phyloP scores from a whole-genome alignment of 75 land plant species.

The Azolla pinnata region DNA sequence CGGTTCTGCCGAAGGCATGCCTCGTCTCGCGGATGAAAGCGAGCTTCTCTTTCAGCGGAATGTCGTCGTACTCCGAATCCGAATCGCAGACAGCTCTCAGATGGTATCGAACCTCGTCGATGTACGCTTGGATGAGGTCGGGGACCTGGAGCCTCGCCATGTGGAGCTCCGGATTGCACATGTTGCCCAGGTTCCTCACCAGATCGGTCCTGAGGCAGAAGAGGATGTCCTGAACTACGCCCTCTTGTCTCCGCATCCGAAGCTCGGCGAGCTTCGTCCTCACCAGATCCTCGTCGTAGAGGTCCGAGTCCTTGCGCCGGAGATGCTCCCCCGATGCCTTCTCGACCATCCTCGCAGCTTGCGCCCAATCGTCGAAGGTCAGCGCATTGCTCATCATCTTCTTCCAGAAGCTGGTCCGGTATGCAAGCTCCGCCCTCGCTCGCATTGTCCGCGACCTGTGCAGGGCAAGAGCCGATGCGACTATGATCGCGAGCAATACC shows the following conservation, averaged over 20 bases:
- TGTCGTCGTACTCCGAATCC: constrained; percentile 60
- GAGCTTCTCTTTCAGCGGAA: constrained; percentile 76
- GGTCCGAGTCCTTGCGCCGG: constrained; percentile 60
- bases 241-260: constrained; percentile 55
- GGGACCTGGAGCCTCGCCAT: constrained; percentile 86
- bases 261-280: constrained; percentile 84
- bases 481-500: constrained; percentile 48
- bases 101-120: constrained; percentile 90
- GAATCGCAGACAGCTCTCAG: constrained; percentile 84
- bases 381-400: constrained; percentile 81
- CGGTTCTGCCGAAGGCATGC: constrained; percentile 95
- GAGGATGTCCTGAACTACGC: constrained; percentile 75
- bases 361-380: constrained; percentile 97
- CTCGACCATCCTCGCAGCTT: constrained; percentile 92
- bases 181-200: constrained; percentile 82
- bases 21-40: constrained; percentile 96
- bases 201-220: constrained; percentile 92
- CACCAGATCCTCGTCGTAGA: constrained; percentile 95
- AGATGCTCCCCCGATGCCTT: constrained; percentile 30
- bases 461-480: constrained; percentile 45
- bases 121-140: constrained; percentile 84
- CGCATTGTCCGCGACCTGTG: constrained; percentile 52
- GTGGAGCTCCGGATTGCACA: constrained; percentile 96
- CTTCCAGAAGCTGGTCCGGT: constrained; percentile 81
- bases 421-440: constrained; percentile 60